Evolutionary conservation across 1,284 basidiomycete species (phyloP).

Genomic region (Abortiporus biennis): DNA sequence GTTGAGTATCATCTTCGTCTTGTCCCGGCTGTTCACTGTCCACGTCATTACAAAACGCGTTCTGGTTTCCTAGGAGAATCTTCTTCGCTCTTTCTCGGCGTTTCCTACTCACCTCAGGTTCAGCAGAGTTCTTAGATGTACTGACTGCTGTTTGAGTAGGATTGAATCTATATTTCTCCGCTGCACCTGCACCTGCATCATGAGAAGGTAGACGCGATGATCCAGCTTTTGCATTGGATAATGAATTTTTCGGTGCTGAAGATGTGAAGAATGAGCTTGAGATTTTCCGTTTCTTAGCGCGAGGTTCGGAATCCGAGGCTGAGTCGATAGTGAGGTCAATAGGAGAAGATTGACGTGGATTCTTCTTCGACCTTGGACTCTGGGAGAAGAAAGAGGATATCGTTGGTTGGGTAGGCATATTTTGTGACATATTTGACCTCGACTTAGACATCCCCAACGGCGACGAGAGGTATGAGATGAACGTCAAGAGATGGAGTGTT

Average conservation of each 20-base stretch:
- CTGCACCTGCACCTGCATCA: conserved; percentile 8
- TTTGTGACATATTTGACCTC: too few species aligned
- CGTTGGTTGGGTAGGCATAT: conserved; percentile 22
- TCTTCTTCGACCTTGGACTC: conserved; percentile 22
- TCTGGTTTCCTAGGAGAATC: conserved; percentile 45
- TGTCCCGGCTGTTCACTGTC: conserved; percentile 4
- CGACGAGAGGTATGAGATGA: too few species aligned
- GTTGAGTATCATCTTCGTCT: too few species aligned
- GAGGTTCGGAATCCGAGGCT: conserved; percentile 14
- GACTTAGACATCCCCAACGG: too few species aligned
- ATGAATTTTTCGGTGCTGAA: conserved; percentile 1
- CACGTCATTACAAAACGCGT: conserved; percentile 17
- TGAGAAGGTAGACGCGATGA: conserved; percentile 1
- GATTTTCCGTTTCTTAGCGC: conserved; percentile 30
- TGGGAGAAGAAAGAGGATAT: conserved; percentile 56
- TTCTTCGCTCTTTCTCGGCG: conserved; percentile 50
- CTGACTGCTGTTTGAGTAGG: conserved; percentile 15
- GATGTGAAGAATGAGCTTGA: background rate
- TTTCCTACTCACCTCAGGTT: conserved; percentile 17
- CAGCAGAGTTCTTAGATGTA: conserved; percentile 15
- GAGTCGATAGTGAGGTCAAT: conserved; percentile 51
- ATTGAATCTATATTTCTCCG: conserved; percentile 32
- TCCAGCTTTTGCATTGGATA: conserved; percentile 1
- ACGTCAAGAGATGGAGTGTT: too few species aligned
- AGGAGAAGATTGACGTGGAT: conserved; percentile 26